Evolutionary conservation across 2,329 filamentous ascomycete genomes (phyloP), one percentile per base, ranked within the genome.

Genomic region (Whalleya microplaca): DNA sequence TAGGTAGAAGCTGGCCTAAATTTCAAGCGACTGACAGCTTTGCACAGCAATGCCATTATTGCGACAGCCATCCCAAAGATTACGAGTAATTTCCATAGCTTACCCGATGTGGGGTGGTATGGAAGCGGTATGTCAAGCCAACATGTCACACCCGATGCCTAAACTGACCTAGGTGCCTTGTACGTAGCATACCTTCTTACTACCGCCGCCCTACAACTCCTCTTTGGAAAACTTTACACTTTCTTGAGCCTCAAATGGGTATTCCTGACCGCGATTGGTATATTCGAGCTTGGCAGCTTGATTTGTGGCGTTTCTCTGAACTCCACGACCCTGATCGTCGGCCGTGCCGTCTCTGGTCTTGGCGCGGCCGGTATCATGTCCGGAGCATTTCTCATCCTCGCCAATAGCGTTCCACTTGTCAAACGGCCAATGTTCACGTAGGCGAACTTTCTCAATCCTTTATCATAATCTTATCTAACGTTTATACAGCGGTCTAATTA

Each of bases 71-170:
- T 77, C 47, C 75, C 75, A 5, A 74, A 73, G 21, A 76, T 77
- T 51, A 75, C 74, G 1, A 66, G 69, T 53, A 62, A 68, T 8
- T 75, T 78, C 62, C 69, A 77, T 53, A 73, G 75, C 41, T 68
- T 80, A 0, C 62, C 68, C 4, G 78, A 81, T 55, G 73, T 81
- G 8, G 78, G 76, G 42, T 81, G 79, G 78, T 80, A 81, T 52
- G 77, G 76, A 16, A 75, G 73, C 56, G 63, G 69, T 60, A 60
- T 63, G 64, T 52, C 53, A 27, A 12, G 37, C 51, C 41, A 14
- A 2, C 2, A n/a, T 4, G 14, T 16, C 23, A 27, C n/a, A 27
- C 23, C 23, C 23, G 23, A 9, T 4, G 23, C 9, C 23, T 27
- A 27, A 27, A 44, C 42, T 62, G 51, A 45, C 51, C 53, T 19